phyloP scores from a whole-genome alignment of 371 early-diverging fungal genomes.

The Syncephalastrum sp. region DNA sequence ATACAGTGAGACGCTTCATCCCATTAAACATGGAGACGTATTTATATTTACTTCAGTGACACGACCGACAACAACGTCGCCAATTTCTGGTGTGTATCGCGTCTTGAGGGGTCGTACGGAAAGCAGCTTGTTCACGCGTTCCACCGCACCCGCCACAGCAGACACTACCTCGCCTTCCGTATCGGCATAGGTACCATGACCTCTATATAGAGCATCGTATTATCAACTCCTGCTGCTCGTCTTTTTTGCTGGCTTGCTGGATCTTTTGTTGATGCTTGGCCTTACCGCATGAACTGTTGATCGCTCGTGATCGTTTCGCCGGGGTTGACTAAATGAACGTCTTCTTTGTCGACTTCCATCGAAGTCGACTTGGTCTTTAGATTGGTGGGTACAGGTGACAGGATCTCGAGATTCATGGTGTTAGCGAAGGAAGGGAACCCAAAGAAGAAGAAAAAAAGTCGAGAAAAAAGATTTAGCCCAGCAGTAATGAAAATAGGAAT shows the following conservation, averaged over 20 bases:
- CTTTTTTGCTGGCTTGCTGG: too few relatives aligned
- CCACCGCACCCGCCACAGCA: conserved; percentile 90
- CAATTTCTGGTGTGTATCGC: conserved; percentile 93
- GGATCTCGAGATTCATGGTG: conserved; percentile 29
- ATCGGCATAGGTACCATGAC: conserved; percentile 94
- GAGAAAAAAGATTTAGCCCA: too few relatives aligned
- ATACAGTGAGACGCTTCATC: neutral
- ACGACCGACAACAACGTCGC: conserved; percentile 98
- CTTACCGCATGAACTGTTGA: conserved; percentile 80
- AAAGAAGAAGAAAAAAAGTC: too few relatives aligned
- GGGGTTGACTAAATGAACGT: conserved; percentile 75
- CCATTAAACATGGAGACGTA: neutral
- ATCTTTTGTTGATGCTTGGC: neutral
- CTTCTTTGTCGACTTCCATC: conserved; percentile 48
- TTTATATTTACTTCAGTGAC: conserved; percentile 74
- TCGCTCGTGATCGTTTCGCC: conserved; percentile 87
- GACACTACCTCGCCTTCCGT: conserved; percentile 66
- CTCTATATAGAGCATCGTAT: conserved; percentile 44
- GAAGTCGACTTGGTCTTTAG: conserved; percentile 9
- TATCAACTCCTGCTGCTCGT: too few relatives aligned
- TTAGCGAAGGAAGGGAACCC: too few relatives aligned
- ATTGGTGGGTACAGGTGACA: conserved; percentile 38
- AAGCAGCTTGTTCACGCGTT: conserved; percentile 95
- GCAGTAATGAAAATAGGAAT: too few relatives aligned
- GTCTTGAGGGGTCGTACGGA: conserved; percentile 88